Base-by-base conservation (phyloP, 257 asterid genomes). In the Nicotiana sylvestris region DNA sequence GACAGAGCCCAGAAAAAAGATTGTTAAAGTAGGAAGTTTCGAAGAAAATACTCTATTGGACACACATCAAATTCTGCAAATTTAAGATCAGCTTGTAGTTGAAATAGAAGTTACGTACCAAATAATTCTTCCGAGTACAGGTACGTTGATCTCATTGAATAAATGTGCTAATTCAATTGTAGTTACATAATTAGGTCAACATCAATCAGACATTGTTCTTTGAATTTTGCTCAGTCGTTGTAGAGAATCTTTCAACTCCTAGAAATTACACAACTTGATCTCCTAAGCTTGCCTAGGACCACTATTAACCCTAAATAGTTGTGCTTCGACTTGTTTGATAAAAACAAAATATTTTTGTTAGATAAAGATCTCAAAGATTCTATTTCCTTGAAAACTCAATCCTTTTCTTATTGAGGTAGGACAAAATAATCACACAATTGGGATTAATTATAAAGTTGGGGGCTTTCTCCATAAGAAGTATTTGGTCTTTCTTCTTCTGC, bases 381-480 rank as follows among this genome's bases (percentile, higher is more conserved):
- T 35, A 67, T 33, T 33, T 67, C 76, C 53, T 67, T 33, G 27
- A 67, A 67, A 8, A 68, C 3, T 68, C 30, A 17, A 27, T 67
- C 16, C 9, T 4, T 27, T 25, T 1, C 17, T 62, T 9, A 21
- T 9, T 61, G 33, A 0, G 32, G 67, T 21, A 61, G 33, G 33
- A 60, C 15, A 21, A 60, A 60, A 7, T 8, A 43, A 43, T 2
- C 49, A 43, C 49, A 43, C 49, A 2, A 61, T 3, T 25, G 33
- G 16, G 27, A 61, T 21, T 61, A 61, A 5, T 9, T 8, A 60
- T 3, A 25, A 61, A 72, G 18, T 72, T 43, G 37, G 21, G 33
- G 57, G 27, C 11, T 77, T 81, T 25, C 88, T 85, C 65, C 57
- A 84, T 90, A 92, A 90, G 46, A 39, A 39, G 46, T 39, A 39